Conservation (phyloP, 2,329 filamentous ascomycete species). For the Arthrobotrys iridis region DNA sequence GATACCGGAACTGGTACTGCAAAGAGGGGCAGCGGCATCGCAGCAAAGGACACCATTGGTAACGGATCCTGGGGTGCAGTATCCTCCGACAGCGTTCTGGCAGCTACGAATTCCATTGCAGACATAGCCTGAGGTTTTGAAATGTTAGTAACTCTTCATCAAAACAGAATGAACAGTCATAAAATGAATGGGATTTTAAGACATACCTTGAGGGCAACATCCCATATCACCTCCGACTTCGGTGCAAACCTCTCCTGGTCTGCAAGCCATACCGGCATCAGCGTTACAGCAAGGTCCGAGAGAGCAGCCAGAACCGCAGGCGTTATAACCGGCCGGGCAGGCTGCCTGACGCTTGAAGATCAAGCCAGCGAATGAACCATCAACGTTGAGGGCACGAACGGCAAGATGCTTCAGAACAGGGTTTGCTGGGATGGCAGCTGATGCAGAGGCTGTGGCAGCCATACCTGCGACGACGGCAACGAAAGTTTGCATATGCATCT, state of each 20-base stretch:
- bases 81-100: constrained; percentile 15
- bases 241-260: constrained; percentile 45
- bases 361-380: constrained; percentile 47
- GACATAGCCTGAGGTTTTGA: constrained; percentile 19
- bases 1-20: constrained; percentile 45
- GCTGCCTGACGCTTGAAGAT: constrained; percentile 43
- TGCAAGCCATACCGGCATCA: constrained; percentile 31
- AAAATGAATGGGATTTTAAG: background rate
- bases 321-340: constrained; percentile 26
- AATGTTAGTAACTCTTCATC: background rate
- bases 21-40: constrained; percentile 36
- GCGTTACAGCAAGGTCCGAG: constrained; percentile 39
- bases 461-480: constrained; percentile 27
- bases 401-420: constrained; percentile 48
- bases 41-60: constrained; percentile 38
- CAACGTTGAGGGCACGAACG: constrained; percentile 36
- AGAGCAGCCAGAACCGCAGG: constrained; percentile 40
- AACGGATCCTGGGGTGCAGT: constrained; percentile 40
- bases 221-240: constrained; percentile 31
- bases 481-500: constrained; percentile 42
- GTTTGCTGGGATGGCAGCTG: constrained; percentile 32
- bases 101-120: constrained; percentile 41
- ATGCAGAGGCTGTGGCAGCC: constrained; percentile 25
- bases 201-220: constrained; percentile 50
- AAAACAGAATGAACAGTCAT: background rate